Percentiles rank a stretch among this genome's conserved stretches.
Evolutionary conservation across 345 rosid species (phyloP).

Genomic region (Nasturtium officinale): DNA sequence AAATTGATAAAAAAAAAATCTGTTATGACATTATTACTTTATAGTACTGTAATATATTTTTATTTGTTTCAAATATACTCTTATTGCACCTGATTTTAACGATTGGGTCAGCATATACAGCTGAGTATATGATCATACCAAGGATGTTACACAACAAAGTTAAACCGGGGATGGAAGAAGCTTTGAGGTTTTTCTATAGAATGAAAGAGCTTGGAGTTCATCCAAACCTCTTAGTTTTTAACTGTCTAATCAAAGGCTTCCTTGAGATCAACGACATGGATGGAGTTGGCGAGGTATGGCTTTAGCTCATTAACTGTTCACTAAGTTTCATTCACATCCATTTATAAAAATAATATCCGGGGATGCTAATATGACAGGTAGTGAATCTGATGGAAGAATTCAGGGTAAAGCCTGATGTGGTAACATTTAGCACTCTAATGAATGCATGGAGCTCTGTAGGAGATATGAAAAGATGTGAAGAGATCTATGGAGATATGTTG

Average conservation of each 20-base stretch:
- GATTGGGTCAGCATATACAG: conserved; percentile 58
- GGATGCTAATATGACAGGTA: conserved; percentile 44
- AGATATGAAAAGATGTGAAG: conserved; percentile 78
- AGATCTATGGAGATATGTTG: conserved; percentile 77
- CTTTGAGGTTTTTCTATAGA: conserved; percentile 67
- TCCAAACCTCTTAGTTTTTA: conserved; percentile 84
- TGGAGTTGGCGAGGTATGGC: conserved; percentile 77
- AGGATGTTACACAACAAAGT: conserved; percentile 71
- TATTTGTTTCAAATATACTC: no score
- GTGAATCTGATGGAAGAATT: conserved; percentile 70
- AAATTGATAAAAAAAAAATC: no score
- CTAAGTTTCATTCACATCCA: background rate
- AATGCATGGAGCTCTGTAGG: conserved; percentile 90
- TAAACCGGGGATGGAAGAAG: conserved; percentile 68
- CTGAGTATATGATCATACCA: conserved; percentile 73
- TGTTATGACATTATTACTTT: no score
- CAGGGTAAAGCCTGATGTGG: conserved; percentile 73
- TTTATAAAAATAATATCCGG: background rate
- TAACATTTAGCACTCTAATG: conserved; percentile 93
- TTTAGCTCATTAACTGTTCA: background rate
- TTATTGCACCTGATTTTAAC: no score
- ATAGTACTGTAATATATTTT: no score
- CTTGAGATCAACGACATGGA: conserved; percentile 57
- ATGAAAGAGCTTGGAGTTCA: conserved; percentile 85
- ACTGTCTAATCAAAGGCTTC: conserved; percentile 83